Evolutionary conservation across 495 filamentous ascomycete genomes (phyloP), one percentile per base, ranked within the genome.

Genomic region (Trypethelium eluteriae): DNA sequence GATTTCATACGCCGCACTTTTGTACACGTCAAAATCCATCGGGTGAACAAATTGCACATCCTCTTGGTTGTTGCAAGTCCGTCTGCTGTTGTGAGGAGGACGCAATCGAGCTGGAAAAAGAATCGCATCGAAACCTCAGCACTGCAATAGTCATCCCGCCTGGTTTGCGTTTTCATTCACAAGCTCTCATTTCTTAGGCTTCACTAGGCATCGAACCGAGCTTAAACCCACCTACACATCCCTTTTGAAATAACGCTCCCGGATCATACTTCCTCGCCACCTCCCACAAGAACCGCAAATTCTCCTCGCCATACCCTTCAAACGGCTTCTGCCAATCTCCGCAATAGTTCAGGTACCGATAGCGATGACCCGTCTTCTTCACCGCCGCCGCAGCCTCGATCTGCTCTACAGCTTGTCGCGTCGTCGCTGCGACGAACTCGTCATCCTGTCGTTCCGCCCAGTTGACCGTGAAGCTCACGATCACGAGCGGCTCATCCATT

Each of bases 191-290:
- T 25, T 25, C 25, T 53, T 5, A 14, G 25, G 16, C 10, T 18
- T 18, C 25, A 18, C 49, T 18, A 2, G 14, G 12, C n/a, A 18
- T 5, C 49, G 25, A 14, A 14, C 49, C 49, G 5, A 53, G 16
- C 16, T 53, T 53, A 18, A 53, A 53, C 10, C 49, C 49, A 2
- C 49, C 49, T 14, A 18, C n/a, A 18, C 65, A 41, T 7, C 39
- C 6, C 39, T 64, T 77, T 78, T 83, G 80, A 65, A 85, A 85
- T 1, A 83, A 73, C 0, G 72, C 77, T 2, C 76, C 68, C 0
- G 83, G 82, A 67, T 85, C 83, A 68, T 82, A 85, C 70, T 80
- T 78, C 65, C 70, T 70, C 2, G 76, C 78, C 44, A 79, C 74
- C 32, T 64, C 62, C 39, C 69, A 64, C 62, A 86, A 69, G 25